Percentiles rank a stretch among this genome's conserved stretches.
phyloP scores from a whole-genome alignment of 1,139 yeast species.

The Debaryomyces sp. region DNA sequence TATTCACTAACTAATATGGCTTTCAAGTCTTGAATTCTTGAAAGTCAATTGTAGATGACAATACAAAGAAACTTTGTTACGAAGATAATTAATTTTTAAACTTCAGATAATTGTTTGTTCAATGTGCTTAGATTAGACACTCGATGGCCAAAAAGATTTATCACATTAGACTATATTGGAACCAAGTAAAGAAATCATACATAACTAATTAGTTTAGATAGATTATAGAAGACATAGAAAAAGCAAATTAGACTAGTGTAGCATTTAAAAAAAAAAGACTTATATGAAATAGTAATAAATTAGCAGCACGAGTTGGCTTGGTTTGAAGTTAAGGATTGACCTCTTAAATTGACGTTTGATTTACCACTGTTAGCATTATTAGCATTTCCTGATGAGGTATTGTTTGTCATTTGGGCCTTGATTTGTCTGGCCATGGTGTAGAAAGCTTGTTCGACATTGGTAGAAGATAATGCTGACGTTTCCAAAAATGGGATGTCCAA shows the following conservation, averaged over 20 bases:
- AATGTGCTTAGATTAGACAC: constrained; percentile 33
- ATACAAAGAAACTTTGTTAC: no score
- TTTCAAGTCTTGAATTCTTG: no score
- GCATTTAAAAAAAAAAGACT: neutral
- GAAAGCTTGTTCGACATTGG: constrained; percentile 98
- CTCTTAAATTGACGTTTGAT: constrained; percentile 82
- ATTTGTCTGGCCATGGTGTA: constrained; percentile 98
- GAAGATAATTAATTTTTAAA: no score
- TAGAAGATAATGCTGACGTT: constrained; percentile 93
- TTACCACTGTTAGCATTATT: constrained; percentile 49
- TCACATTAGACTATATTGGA: constrained; percentile 3
- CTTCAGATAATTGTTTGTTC: constrained; percentile 37
- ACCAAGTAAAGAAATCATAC: neutral
- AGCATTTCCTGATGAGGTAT: constrained; percentile 43
- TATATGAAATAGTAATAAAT: constrained; percentile 7
- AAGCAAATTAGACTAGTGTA: constrained; percentile 3
- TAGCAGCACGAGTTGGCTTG: constrained; percentile 80
- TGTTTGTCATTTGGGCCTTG: constrained; percentile 91
- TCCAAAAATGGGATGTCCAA: constrained; percentile 95
- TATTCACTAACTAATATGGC: no score
- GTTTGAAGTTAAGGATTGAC: constrained; percentile 77
- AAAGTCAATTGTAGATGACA: no score
- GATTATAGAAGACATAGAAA: constrained; percentile 2
- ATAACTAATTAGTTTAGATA: constrained; percentile 2
- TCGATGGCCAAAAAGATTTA: neutral